Conservation (phyloP, 2,329 filamentous ascomycete genomes). For the Verticillium nonalfalfae region DNA sequence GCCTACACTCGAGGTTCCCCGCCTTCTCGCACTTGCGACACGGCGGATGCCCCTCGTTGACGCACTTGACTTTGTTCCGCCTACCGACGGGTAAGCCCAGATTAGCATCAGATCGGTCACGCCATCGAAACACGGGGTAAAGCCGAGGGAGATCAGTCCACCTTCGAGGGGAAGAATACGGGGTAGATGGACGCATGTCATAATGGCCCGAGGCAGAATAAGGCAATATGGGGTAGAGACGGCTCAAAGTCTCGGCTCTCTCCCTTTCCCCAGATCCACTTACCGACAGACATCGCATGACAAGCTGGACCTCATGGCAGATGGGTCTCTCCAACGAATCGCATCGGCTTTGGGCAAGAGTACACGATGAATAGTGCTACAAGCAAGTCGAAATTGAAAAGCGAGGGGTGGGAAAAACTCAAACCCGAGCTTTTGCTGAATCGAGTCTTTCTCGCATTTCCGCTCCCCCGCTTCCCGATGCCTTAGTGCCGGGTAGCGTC, state of each 20-base stretch:
- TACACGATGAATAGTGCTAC: background rate
- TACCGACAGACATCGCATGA: constrained; percentile 27
- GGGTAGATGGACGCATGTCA: background rate
- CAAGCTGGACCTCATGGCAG: constrained; percentile 23
- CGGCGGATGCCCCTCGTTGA: constrained; percentile 21
- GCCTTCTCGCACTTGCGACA: constrained; percentile 22
- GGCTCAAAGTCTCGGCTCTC: background rate
- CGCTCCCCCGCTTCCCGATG: background rate
- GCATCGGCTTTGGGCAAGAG: constrained; percentile 1
- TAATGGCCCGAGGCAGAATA: background rate
- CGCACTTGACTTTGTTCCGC: constrained; percentile 26
- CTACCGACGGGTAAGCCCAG: constrained; percentile 9
- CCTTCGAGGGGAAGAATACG: background rate
- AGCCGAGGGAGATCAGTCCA: background rate
- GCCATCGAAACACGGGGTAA: too few relatives aligned
- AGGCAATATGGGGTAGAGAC: background rate
- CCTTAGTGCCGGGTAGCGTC: background rate
- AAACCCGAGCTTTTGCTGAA: too few relatives aligned
- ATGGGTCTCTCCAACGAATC: background rate
- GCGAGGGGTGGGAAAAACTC: too few relatives aligned
- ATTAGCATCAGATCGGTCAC: background rate
- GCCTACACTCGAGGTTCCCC: constrained; percentile 16
- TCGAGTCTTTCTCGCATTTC: too few relatives aligned
- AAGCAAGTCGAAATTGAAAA: too few relatives aligned
- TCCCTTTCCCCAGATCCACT: constrained; percentile 4